Evolutionary conservation across 306 rosid genomes (phyloP), one percentile per base, ranked within the genome.

Genomic region (Datisca glomerata): DNA sequence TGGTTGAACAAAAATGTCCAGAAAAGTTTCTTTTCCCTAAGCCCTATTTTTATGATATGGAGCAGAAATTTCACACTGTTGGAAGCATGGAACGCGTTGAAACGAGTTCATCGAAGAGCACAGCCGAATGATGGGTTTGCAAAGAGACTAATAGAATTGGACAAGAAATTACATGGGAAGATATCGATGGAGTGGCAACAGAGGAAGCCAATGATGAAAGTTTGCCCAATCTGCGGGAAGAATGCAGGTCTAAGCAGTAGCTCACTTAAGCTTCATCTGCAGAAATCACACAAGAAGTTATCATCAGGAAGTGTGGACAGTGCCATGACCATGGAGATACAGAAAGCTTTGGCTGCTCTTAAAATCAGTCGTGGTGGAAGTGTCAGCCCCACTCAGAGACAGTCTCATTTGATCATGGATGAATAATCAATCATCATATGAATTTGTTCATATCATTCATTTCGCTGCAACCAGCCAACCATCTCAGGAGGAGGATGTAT

Each of bases 71-170:
- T 52, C 39, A 76, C 77, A 43, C 65, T 89, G 38, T 44, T 41
- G 56, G 59, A 70, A 65, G 93, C 98, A 51, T 89, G 98, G 98
- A 83, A 68, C 43, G 28, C 78, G 28, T 64, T 89, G 43, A 89
- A 84, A 58, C 69, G 59, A 58, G 91, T 75, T 51, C 95, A 89
- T 61, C 83, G 93, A 0, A 76, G 91, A 51, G 93, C 95, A 3
- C 98, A 89, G 42, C 98, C 98, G 0, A 89, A 89, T 8, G 98
- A 89, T 14, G 95, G 98, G 29, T 84, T 89, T 47, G 95, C 95
- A 1, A 80, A 60, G 63, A 49, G 60, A 40, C 56, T 89, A 21
- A 8, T 58, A 46, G 71, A 60, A 19, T 41, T 89, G 41, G 98
- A 89, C 58, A 63, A 55, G 62, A 73, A 64, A 53, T 62, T 77